Base-by-base conservation (phyloP, 1,139 yeast species). In the Taiozyma sp. region DNA sequence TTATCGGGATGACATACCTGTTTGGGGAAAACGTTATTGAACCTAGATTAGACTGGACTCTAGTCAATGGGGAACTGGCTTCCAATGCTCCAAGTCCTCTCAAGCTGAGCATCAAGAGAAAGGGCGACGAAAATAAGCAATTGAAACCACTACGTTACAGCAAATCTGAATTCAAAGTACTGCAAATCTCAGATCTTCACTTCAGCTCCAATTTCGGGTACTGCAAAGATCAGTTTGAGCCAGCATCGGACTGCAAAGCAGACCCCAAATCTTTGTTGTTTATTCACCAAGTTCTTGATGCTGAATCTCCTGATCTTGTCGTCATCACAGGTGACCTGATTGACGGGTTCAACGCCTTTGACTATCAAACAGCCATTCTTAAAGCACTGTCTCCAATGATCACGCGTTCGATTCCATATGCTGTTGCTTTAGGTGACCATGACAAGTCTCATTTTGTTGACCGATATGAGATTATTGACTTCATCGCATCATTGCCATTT, bases 181-280 rank as follows among this genome's bases (percentile, higher is more conserved):
- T 88, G 14, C 97, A 91, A 65, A 77, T 90, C 3, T 95, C 97
- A 0, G 98, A 91, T 65, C 70, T 90, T 52, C 97, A 91, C 66
- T 81, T 86, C 61, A 78, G 89, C 9, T 86, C 93, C 0, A 93
- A 91, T 2, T 73, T 69, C 47, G 97, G 97, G 3, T 66, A 67
- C 46, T 90, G 97, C 61, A 70, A 82, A 48, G 93, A 89, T 64
- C 85, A 89, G 4, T 77, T 67, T 24, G 90, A 90, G 0, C 71
- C 70, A 11, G 66, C 73, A 2, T 64, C 62, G 6, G 66, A 61
- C 8, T 90, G 97, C 61, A 68, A 74, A 53, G 97, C 97, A 0
- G 97, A 90, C 63, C 75, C 79, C 0, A 75, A 85, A 51, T 86
- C 97, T 0, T 57, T 79, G 41, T 65, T 68, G 22, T 88, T 88